Evolutionary conservation across 352 stramenopile genomes (phyloP).

Genomic region (Phytophthora cryptogea): DNA sequence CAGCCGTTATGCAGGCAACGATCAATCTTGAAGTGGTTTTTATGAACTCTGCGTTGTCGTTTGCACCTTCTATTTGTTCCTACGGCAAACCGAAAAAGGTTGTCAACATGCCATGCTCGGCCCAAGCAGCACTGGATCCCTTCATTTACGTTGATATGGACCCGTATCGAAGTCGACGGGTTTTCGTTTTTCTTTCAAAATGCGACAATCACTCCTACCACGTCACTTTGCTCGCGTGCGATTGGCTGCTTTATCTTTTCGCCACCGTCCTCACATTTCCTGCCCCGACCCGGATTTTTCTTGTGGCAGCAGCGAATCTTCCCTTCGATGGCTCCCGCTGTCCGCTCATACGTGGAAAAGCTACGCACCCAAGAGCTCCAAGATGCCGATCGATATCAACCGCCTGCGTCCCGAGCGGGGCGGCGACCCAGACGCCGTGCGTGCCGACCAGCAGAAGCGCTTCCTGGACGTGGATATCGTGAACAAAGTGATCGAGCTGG

Average conservation of each 20-base stretch:
- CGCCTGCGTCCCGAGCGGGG: conserved; percentile 95
- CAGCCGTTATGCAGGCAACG: conserved; percentile 3
- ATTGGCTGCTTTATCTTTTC: conserved; percentile 5
- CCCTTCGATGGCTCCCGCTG: conserved; percentile 26
- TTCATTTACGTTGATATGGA: no score
- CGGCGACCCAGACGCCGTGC: conserved; percentile 95
- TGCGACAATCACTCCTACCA: conserved; percentile 10
- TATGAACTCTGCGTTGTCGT: conserved; percentile 12
- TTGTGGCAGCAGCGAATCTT: conserved; percentile 24
- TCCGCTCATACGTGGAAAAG: conserved; percentile 35
- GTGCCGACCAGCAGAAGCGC: conserved; percentile 93
- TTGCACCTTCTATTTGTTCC: not conserved
- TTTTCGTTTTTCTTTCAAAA: no score
- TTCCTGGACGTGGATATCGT: conserved; percentile 95
- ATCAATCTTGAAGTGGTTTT: conserved; percentile 16
- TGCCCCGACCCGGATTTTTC: not conserved
- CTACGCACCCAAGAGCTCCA: conserved; percentile 24
- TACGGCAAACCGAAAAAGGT: no score
- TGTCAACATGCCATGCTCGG: no score
- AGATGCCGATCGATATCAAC: conserved; percentile 99
- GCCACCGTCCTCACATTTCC: conserved; percentile 1
- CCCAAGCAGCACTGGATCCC: no score
- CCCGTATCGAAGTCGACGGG: no score
- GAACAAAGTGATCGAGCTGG: conserved; percentile 94
- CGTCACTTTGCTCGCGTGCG: not conserved